phyloP scores from a whole-genome alignment of 169 alveolate species.

The Plasmodium gonderi region DNA sequence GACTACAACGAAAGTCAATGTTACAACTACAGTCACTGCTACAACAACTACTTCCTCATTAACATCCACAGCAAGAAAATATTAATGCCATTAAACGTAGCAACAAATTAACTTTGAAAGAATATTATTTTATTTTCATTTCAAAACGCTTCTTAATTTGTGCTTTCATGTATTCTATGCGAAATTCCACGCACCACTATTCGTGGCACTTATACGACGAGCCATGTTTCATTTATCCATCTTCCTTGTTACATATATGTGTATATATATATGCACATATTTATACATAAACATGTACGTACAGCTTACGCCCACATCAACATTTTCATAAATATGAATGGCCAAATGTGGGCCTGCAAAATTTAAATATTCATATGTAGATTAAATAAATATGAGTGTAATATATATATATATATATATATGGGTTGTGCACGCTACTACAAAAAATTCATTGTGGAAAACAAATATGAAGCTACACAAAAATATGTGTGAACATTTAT shows the following conservation, averaged over 20 bases:
- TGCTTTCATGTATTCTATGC: neutral
- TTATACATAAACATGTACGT: neutral
- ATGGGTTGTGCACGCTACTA: neutral
- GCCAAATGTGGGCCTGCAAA: slow-evolving; percentile 3
- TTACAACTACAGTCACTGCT: neutral
- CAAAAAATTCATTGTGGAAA: slow-evolving; percentile 40
- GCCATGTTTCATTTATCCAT: too few relatives aligned
- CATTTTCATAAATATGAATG: neutral
- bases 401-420: neutral
- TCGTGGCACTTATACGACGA: too few relatives aligned
- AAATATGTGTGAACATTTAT: neutral
- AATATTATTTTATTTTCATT: neutral
- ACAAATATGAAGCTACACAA: slow-evolving; percentile 18
- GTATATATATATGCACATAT: neutral
- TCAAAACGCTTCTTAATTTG: slow-evolving; percentile 3
- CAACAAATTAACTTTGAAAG: slow-evolving; percentile 13
- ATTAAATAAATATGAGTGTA: slow-evolving; percentile 1
- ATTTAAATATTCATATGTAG: neutral
- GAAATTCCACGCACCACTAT: neutral
- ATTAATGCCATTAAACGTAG: neutral
- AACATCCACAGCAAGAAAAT: slow-evolving; percentile 3
- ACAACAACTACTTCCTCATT: neutral
- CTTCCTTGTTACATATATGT: neutral
- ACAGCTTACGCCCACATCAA: neutral
- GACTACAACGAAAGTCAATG: too few relatives aligned